These are phyloP conservation scores for Nepenthes gracilis DNA, from an alignment of 148 eudicot genomes.

Conservation along the genomic window DNA sequence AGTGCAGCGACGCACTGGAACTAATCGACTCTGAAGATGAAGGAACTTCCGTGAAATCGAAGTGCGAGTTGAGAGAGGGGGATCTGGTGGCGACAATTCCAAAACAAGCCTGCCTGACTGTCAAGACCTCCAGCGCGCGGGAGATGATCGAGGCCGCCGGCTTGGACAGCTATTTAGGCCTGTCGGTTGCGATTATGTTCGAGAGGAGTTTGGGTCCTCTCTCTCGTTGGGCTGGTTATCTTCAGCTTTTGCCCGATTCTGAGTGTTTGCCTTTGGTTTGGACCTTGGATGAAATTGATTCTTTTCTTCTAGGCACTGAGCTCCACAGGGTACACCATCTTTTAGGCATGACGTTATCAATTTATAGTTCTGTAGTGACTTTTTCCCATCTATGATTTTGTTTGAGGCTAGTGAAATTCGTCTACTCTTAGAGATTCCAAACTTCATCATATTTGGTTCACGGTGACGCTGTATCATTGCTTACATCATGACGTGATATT, in stretches of 20 bases:
- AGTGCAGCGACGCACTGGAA: conserved; percentile 51
- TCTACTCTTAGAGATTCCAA: too few relatives aligned
- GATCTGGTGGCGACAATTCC: conserved; percentile 76
- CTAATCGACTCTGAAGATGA: conserved; percentile 23
- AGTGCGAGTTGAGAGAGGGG: conserved; percentile 48
- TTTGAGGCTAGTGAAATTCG: neutral
- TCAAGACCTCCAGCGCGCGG: conserved; percentile 47
- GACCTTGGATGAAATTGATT: conserved; percentile 48
- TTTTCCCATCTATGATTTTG: too few relatives aligned
- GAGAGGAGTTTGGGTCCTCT: conserved; percentile 53
- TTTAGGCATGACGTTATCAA: too few relatives aligned
- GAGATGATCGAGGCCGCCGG: conserved; percentile 37
- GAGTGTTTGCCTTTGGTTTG: conserved; percentile 68
- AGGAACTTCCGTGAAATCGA: conserved; percentile 36
- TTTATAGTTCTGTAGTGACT: too few relatives aligned
- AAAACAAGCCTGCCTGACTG: conserved; percentile 56
- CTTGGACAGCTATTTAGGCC: conserved; percentile 49
- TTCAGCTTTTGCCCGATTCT: conserved; percentile 43
- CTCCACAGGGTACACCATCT: conserved; percentile 54
- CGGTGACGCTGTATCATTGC: too few relatives aligned
- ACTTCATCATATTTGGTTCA: too few relatives aligned
- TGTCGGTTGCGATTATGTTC: conserved; percentile 71
- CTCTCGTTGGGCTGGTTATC: conserved; percentile 70
- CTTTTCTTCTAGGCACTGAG: conserved; percentile 71
- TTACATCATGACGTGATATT: too few relatives aligned